Evolutionary conservation across 768 basidiomycete species (phyloP).

Genomic region (Tephrocybe rancida): DNA sequence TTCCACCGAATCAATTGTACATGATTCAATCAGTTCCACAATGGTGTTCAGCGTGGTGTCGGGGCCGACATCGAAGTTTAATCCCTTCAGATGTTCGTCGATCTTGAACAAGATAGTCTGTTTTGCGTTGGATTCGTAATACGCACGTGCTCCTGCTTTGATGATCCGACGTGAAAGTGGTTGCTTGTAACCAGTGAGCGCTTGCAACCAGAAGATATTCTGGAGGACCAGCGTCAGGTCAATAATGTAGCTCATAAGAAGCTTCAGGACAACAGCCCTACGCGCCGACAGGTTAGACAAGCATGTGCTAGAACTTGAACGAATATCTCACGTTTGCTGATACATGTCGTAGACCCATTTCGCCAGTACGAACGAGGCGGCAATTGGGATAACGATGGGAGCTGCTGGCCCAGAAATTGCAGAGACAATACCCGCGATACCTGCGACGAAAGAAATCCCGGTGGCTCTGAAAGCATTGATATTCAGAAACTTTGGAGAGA

Average conservation of each 20-base stretch:
- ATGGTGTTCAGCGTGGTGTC: constrained; percentile 13
- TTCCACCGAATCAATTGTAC: constrained; percentile 13
- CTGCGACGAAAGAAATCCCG: constrained; percentile 14
- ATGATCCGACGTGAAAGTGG: constrained; percentile 16
- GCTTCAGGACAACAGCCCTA: constrained; percentile 14
- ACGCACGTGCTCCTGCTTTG: constrained; percentile 9
- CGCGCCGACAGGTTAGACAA: neutral
- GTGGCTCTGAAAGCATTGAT: neutral
- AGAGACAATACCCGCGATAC: constrained; percentile 16
- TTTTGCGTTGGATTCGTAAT: constrained; percentile 12
- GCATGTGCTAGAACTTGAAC: neutral
- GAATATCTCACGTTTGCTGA: constrained; percentile 18
- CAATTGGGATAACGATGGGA: constrained; percentile 15
- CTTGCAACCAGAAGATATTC: constrained; percentile 20
- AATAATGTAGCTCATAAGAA: constrained; percentile 21
- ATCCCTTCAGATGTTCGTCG: constrained; percentile 10
- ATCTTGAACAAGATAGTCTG: constrained; percentile 12
- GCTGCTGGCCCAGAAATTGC: constrained; percentile 16
- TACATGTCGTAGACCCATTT: constrained; percentile 24
- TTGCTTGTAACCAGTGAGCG: neutral
- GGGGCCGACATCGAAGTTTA: constrained; percentile 9
- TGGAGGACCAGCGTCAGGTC: constrained; percentile 23
- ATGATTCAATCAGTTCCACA: constrained; percentile 6
- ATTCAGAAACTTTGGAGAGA: neutral
- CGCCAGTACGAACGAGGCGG: constrained; percentile 16